These are phyloP conservation scores for Vanderwaltozyma verrucispora DNA, from an alignment of 805 yeast genomes.

Conservation along the genomic window DNA sequence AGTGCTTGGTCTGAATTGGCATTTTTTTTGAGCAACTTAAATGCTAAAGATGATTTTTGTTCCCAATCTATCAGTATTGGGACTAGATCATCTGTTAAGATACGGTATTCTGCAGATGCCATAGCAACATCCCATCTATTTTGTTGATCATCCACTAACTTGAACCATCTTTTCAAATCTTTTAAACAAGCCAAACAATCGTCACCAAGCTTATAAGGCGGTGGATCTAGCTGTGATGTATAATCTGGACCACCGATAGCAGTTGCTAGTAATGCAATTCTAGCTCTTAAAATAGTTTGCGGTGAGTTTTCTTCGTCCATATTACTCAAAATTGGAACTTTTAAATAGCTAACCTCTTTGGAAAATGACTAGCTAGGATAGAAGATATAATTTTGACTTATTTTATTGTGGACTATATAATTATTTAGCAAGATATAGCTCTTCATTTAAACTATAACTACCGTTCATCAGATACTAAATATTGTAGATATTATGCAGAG, in stretches of 20 bases:
- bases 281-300: conserved; percentile 42
- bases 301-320: conserved; percentile 4
- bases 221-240: conserved; percentile 34
- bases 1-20: conserved; percentile 17
- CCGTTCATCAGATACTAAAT: too few species aligned
- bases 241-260: conserved; percentile 89
- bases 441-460: too few species aligned
- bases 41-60: conserved; percentile 22
- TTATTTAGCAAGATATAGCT: too few species aligned
- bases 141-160: conserved; percentile 65
- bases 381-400: too few species aligned
- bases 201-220: conserved; percentile 70
- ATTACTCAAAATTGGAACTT: too few species aligned
- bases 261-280: conserved; percentile 70
- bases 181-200: conserved; percentile 69
- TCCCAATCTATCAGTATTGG: conserved; percentile 74
- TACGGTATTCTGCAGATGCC: conserved; percentile 72
- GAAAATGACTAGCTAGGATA: too few species aligned
- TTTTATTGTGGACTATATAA: too few species aligned
- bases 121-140: conserved; percentile 72
- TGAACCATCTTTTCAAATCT: conserved; percentile 83
- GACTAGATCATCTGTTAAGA: conserved; percentile 62
- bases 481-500: too few species aligned
- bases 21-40: conserved; percentile 14
- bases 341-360: too few species aligned